phyloP scores from a whole-genome alignment of 108 stramenopile species.

The Parietichytrium sp. region DNA sequence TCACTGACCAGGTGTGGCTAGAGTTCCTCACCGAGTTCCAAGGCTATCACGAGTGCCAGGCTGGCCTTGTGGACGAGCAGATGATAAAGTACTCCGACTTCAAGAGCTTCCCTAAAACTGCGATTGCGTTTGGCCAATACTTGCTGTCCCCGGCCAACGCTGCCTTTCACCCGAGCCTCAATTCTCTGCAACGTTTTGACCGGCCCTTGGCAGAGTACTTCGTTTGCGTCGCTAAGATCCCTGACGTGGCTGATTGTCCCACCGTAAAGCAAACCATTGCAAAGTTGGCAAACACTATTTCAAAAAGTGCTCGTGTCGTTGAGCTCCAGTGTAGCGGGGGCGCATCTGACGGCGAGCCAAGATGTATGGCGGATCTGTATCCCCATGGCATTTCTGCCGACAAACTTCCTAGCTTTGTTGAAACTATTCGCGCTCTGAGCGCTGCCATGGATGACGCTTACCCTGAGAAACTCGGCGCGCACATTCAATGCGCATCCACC shows the following conservation, averaged over 20 bases:
- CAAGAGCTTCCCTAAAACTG: constrained; percentile 8
- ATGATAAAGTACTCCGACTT: neutral
- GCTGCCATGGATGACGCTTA: neutral
- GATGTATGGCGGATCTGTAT: neutral
- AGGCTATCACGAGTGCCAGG: neutral
- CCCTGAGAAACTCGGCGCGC: neutral
- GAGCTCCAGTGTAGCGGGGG: constrained; percentile 15
- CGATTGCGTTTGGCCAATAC: neutral
- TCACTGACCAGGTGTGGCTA: neutral
- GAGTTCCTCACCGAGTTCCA: constrained; percentile 30
- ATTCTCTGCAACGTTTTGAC: neutral
- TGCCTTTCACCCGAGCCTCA: constrained; percentile 18
- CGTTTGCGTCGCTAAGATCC: neutral
- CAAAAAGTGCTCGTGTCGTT: neutral
- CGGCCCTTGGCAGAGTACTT: constrained; percentile 7
- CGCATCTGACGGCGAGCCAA: constrained; percentile 17
- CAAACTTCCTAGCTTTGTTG: neutral
- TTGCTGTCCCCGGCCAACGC: neutral
- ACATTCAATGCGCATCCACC: neutral
- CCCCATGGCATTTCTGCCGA: neutral
- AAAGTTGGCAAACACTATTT: neutral
- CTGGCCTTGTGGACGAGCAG: neutral
- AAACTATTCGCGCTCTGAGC: neutral
- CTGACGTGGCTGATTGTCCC: neutral
- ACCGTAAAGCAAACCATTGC: neutral